Conservation (phyloP, 73 alveolate species). For the Paramecium tetraurelia region DNA sequence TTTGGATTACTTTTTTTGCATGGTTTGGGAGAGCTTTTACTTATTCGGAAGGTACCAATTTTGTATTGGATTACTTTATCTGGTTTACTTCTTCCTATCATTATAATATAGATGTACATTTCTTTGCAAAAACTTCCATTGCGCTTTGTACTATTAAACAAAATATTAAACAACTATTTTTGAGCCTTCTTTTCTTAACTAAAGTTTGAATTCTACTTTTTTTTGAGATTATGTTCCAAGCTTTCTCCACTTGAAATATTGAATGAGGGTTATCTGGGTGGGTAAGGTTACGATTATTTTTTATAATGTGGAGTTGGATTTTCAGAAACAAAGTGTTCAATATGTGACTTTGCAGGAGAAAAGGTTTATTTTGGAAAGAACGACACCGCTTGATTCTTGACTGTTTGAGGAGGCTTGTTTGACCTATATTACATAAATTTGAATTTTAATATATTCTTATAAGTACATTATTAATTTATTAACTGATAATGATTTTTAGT, state of each 20-base stretch:
- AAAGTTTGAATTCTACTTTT: neutral
- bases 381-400: neutral
- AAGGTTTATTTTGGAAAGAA: conserved; percentile 42
- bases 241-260: conserved; percentile 30
- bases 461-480: conserved; percentile 7
- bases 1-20: conserved; percentile 28
- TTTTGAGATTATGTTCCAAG: neutral
- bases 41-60: conserved; percentile 21
- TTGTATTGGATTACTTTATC: neutral
- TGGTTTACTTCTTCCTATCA: neutral
- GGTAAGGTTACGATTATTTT: neutral
- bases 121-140: neutral
- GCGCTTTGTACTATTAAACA: neutral
- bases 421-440: conserved; percentile 27
- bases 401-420: conserved; percentile 32
- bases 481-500: neutral
- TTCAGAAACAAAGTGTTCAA: conserved; percentile 8
- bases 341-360: conserved; percentile 29
- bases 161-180: neutral
- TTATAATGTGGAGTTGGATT: conserved; percentile 34
- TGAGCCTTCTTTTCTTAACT: conserved; percentile 34
- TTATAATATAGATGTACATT: neutral
- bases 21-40: neutral
- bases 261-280: conserved; percentile 5
- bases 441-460: neutral